Conservation (phyloP, 1,284 basidiomycete species). For the Austroboletus sp. region DNA sequence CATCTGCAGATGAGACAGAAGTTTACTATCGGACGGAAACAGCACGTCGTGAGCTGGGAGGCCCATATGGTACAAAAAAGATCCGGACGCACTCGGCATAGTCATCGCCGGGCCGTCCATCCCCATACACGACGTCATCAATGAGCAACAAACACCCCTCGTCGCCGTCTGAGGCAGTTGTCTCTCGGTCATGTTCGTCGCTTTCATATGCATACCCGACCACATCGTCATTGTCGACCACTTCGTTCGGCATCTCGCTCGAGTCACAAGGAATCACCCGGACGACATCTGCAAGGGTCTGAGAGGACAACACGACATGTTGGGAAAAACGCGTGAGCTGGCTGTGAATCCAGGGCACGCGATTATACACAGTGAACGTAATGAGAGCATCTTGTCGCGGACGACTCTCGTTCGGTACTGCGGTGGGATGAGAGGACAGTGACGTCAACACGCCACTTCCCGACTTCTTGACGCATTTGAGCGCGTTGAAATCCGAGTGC, state of each 20-base stretch:
- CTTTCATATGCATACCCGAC: slow-evolving; percentile 31
- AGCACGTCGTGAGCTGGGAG: background rate
- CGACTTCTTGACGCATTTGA: slow-evolving; percentile 35
- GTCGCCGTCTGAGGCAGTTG: slow-evolving; percentile 1
- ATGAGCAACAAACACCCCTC: slow-evolving; percentile 51
- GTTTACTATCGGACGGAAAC: slow-evolving; percentile 39
- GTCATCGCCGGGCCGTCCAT: slow-evolving; percentile 41
- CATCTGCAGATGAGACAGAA: slow-evolving; percentile 39
- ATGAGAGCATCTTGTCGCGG: slow-evolving; percentile 43
- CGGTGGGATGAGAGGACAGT: background rate
- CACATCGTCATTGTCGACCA: slow-evolving; percentile 31
- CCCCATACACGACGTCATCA: slow-evolving; percentile 53
- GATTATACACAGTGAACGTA: slow-evolving; percentile 53
- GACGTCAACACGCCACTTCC: slow-evolving; percentile 17
- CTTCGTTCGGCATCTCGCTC: slow-evolving; percentile 46
- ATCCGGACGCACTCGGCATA: slow-evolving; percentile 51
- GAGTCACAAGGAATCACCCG: slow-evolving; percentile 58
- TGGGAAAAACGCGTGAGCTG: slow-evolving; percentile 58
- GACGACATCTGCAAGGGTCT: slow-evolving; percentile 62
- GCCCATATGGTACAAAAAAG: background rate
- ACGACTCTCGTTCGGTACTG: slow-evolving; percentile 3
- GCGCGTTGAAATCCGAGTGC: slow-evolving; percentile 58
- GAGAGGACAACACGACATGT: slow-evolving; percentile 61
- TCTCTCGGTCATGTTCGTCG: slow-evolving; percentile 15
- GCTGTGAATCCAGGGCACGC: slow-evolving; percentile 54